Evolutionary conservation across 2,329 filamentous ascomycete species (phyloP).

Genomic region (Corinectria fuckeliana): DNA sequence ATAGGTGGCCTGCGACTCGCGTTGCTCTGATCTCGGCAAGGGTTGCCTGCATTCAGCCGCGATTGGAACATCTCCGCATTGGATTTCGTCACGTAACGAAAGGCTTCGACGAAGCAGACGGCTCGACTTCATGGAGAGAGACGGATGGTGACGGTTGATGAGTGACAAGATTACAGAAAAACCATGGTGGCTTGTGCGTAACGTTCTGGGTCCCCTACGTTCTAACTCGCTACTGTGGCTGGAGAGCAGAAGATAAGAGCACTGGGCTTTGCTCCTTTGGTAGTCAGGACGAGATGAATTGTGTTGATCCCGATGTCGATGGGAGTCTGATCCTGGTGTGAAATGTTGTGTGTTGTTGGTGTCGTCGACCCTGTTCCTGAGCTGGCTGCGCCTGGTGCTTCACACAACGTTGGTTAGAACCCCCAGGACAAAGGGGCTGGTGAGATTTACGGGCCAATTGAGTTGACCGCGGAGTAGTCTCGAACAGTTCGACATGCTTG

Average conservation of each 20-base stretch:
- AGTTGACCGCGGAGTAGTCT: neutral
- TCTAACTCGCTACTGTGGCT: constrained; percentile 18
- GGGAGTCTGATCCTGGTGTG: constrained; percentile 38
- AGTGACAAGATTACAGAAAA: constrained; percentile 35
- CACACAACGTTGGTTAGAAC: constrained; percentile 1
- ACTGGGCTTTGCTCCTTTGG: constrained; percentile 41
- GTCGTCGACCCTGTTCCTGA: constrained; percentile 24
- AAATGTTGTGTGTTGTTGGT: constrained; percentile 35
- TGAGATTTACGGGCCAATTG: constrained; percentile 7
- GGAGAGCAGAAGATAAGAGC: constrained; percentile 34
- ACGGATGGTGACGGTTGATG: constrained; percentile 39
- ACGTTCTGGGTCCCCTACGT: constrained; percentile 22
- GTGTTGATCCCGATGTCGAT: constrained; percentile 42
- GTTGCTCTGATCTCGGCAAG: constrained; percentile 39
- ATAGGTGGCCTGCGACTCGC: constrained; percentile 38
- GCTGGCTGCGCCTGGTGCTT: neutral
- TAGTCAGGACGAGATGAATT: constrained; percentile 49
- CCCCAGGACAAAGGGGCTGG: constrained; percentile 2
- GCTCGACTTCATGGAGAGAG: constrained; percentile 36
- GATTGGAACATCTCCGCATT: constrained; percentile 41
- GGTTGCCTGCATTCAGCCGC: constrained; percentile 29
- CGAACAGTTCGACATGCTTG: neutral
- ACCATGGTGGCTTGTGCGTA: constrained; percentile 33
- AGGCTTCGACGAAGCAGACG: constrained; percentile 34
- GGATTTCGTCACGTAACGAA: constrained; percentile 40